These are phyloP conservation scores for Prinsepia uniflora DNA, from an alignment of 306 rosid species.

Conservation along the genomic window DNA sequence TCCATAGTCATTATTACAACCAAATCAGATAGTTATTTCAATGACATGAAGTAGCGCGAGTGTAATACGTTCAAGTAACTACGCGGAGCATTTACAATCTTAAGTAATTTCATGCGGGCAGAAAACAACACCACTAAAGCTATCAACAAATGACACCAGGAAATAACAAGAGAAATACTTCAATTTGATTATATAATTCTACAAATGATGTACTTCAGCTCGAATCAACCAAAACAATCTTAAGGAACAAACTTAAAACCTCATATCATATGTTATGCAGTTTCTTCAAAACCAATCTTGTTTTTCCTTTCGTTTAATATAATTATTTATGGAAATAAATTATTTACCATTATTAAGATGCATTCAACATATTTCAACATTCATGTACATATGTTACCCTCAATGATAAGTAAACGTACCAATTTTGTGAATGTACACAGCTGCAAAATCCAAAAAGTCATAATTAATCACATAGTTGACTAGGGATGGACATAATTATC, in stretches of 20 bases:
- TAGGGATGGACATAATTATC: no score
- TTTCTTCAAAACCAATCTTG: background rate
- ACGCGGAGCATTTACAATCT: background rate
- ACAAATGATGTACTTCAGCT: background rate
- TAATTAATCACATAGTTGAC: conserved; percentile 85
- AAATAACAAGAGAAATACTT: background rate
- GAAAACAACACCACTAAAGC: background rate
- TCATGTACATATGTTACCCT: background rate
- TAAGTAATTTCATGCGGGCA: background rate
- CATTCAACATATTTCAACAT: background rate
- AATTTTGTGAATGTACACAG: conserved; percentile 85
- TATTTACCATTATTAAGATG: background rate
- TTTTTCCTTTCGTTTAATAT: background rate
- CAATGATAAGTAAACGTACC: conserved; percentile 47
- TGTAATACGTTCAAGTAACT: background rate
- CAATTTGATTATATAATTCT: background rate
- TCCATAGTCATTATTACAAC: background rate
- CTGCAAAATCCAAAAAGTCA: conserved; percentile 87
- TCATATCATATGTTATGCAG: background rate
- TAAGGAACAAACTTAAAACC: background rate
- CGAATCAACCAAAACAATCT: background rate
- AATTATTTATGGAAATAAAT: background rate
- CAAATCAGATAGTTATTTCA: background rate
- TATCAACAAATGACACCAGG: background rate
- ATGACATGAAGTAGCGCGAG: background rate